A percentile compares a stretch with the other conserved stretches of the same genome.
Evolutionary conservation across 768 basidiomycete genomes (phyloP).

Genomic region (Cystofilobasidium ferigula): DNA sequence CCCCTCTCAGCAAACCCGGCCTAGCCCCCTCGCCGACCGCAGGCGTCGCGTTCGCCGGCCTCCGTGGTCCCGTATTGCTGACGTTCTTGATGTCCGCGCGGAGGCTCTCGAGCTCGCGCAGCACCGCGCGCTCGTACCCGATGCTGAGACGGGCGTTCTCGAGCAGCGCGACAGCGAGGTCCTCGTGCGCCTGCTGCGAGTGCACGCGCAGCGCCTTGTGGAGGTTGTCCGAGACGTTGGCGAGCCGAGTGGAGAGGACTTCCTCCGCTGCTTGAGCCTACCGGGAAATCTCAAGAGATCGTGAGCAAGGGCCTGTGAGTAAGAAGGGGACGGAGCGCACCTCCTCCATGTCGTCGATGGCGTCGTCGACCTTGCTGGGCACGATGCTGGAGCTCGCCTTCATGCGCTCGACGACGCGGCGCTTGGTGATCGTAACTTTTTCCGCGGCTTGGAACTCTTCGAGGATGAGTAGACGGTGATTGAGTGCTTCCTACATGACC

Average conservation of each 20-base stretch:
- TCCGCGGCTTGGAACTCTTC: slow-evolving; percentile 92
- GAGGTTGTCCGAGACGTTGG: slow-evolving; percentile 87
- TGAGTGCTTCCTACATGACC: slow-evolving; percentile 53
- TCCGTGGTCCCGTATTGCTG: slow-evolving; percentile 31
- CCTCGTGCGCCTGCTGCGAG: slow-evolving; percentile 76
- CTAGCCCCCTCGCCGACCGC: slow-evolving; percentile 46
- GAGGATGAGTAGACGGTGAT: slow-evolving; percentile 75
- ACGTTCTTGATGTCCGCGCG: slow-evolving; percentile 53
- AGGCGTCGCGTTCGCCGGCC: slow-evolving; percentile 1
- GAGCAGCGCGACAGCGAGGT: slow-evolving; percentile 76
- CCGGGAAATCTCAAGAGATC: neutral
- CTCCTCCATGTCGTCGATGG: slow-evolving; percentile 85
- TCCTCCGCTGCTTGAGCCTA: slow-evolving; percentile 87
- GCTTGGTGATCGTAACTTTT: slow-evolving; percentile 84
- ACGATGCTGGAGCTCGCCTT: slow-evolving; percentile 48
- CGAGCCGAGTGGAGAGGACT: slow-evolving; percentile 67
- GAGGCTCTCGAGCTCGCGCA: slow-evolving; percentile 78
- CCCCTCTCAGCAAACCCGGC: slow-evolving; percentile 44
- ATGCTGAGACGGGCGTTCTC: slow-evolving; percentile 87
- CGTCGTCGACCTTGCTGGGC: slow-evolving; percentile 76
- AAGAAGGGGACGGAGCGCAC: slow-evolving; percentile 40
- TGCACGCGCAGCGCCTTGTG: slow-evolving; percentile 76
- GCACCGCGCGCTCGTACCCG: slow-evolving; percentile 77
- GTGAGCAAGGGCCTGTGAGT: neutral
- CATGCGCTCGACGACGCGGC: slow-evolving; percentile 60